phyloP scores from a whole-genome alignment of 257 asterid species.

The Jacaranda mimosifolia region DNA sequence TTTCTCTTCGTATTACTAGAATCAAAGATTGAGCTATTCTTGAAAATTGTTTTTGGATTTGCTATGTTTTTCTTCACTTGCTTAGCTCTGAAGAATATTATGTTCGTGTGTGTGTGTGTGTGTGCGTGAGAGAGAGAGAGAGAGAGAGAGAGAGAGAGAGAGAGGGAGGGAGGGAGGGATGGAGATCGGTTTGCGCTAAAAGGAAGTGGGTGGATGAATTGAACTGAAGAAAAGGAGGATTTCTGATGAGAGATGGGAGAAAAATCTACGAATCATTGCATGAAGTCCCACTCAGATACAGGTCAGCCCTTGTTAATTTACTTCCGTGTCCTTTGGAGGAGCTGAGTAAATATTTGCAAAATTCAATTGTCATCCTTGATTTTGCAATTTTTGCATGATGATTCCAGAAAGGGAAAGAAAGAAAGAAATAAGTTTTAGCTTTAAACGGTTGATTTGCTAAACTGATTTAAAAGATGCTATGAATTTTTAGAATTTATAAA shows the following conservation, averaged over 20 bases:
- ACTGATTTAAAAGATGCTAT: no score
- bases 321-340: not conserved
- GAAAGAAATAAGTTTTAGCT: not conserved
- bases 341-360: not conserved
- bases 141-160: constrained; percentile 11
- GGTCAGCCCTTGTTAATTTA: not conserved
- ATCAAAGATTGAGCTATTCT: constrained; percentile 39
- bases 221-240: constrained; percentile 28
- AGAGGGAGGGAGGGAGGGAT: constrained; percentile 9
- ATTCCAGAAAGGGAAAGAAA: no score
- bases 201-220: constrained; percentile 13
- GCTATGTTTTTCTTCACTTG: not conserved
- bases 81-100: constrained; percentile 43
- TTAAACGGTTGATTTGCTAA: no score
- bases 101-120: not conserved
- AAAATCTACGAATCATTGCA: constrained; percentile 44
- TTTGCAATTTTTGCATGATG: no score
- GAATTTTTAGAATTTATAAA: no score
- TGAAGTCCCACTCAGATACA: constrained; percentile 17
- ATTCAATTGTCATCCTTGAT: not conserved
- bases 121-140: not conserved
- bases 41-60: not conserved
- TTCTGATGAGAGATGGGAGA: constrained; percentile 22
- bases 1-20: constrained; percentile 55
- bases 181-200: constrained; percentile 42